These are phyloP conservation scores for Sphaerosporella brunnea DNA, from an alignment of 495 filamentous ascomycete species.

Conservation along the genomic window DNA sequence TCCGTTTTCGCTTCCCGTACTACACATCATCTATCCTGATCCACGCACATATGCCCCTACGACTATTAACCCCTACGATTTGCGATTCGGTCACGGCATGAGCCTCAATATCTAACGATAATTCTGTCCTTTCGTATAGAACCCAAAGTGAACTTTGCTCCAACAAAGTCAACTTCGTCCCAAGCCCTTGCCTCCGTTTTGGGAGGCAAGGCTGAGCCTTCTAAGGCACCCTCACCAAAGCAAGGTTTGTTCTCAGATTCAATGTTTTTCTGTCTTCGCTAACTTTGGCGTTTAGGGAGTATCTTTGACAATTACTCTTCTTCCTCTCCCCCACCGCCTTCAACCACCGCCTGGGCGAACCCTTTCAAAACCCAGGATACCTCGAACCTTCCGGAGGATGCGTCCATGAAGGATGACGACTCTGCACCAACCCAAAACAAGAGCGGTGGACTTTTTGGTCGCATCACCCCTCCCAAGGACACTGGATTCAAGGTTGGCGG, in stretches of 20 bases:
- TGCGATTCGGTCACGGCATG: slow-evolving; percentile 5
- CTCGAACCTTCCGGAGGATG: slow-evolving; percentile 14
- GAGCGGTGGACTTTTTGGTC: slow-evolving; percentile 15
- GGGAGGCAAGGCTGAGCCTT: not conserved
- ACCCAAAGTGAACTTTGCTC: slow-evolving; percentile 3
- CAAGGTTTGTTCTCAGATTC: not conserved
- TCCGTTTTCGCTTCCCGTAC: too few species aligned
- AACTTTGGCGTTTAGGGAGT: not conserved
- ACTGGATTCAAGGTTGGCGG: too few species aligned
- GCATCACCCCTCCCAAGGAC: slow-evolving; percentile 14
- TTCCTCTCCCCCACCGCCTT: too few species aligned
- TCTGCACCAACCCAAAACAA: slow-evolving; percentile 6
- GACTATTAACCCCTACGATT: slow-evolving; percentile 5
- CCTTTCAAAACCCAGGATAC: slow-evolving; percentile 12
- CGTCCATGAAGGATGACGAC: slow-evolving; percentile 7
- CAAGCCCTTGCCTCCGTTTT: slow-evolving; percentile 5
- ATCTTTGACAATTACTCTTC: slow-evolving; percentile 4
- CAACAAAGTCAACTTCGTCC: slow-evolving; percentile 1
- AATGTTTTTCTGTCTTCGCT: not conserved
- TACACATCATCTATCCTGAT: not conserved
- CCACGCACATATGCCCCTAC: not conserved
- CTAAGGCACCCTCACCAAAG: not conserved
- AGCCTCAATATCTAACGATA: slow-evolving; percentile 5
- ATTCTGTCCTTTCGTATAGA: slow-evolving; percentile 1
- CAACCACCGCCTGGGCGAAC: slow-evolving; percentile 14